Evolutionary conservation across 257 asterid species (phyloP), one percentile per base, ranked within the genome.

Genomic region (Henckelia pumila): DNA sequence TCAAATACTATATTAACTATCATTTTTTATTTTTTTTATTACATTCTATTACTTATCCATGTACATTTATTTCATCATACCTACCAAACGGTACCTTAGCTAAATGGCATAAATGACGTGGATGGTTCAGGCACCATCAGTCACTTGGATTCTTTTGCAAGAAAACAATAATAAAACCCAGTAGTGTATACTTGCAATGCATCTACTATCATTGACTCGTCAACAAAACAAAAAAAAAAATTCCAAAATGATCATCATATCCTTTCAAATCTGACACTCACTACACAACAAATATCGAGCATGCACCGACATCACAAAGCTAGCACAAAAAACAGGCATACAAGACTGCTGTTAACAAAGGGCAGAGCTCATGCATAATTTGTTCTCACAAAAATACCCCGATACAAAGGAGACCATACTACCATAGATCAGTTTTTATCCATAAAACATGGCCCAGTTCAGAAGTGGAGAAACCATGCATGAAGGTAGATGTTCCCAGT

Each of bases 391-490:
- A n/a, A 16, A 37, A 61, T 11, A 63, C 11, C 22, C 40, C 58
- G 49, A 29, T 33, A 56, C 32, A 50, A 32, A 8, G 14, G 26
- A 59, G 64, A 10, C 56, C 57, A 67, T 26, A 26, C n/a, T n/a
- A 25, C 26, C 26, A 3, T 56, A 16, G 66, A 67, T 35, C 16
- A 40, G 37, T 49, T 37, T 22, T 59, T 40, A 13, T 40, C 28
- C 33, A 16, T n/a, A 47, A 8, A 24, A 28, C 17, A 21, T 19
- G 28, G 61, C 57, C 23, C 63, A 56, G 4, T 17, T 40, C 25
- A 56, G 29, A 53, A 63, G 57, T 25, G 65, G 37, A 23, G 64
- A 32, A 55, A 67, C 67, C 13, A 13, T 44, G 70, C 73, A 73
- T 21, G 44, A 66, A 22, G 50, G 59, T 33, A 25, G 25, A 22